Percentiles rank a stretch among this genome's conserved stretches.
These are phyloP conservation scores for Umbelopsis ramanniana DNA, from an alignment of 192 early-diverging fungal species.

Conservation along the genomic window DNA sequence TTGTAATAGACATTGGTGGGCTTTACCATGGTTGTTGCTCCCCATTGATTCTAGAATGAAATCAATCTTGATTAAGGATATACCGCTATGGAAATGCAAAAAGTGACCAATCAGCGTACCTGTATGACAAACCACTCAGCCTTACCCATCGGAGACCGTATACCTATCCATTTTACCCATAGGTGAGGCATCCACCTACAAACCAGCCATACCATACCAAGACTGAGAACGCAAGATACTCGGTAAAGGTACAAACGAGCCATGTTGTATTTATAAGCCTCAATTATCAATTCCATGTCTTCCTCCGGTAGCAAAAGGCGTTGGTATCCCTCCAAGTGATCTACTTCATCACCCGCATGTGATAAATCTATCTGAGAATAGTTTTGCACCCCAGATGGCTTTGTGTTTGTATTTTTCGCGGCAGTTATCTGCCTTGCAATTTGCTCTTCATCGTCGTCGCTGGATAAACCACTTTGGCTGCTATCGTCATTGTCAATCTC, in stretches of 20 bases:
- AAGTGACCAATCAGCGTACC: slow-evolving; percentile 31
- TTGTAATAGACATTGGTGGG: slow-evolving; percentile 65
- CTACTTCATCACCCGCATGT: neutral
- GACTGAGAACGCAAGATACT: slow-evolving; percentile 64
- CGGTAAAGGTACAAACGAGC: slow-evolving; percentile 63
- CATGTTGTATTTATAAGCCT: slow-evolving; percentile 64
- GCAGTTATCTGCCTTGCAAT: slow-evolving; percentile 4
- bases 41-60: slow-evolving; percentile 66
- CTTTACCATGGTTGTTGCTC: slow-evolving; percentile 52
- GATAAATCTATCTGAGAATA: neutral
- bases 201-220: slow-evolving; percentile 75
- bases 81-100: neutral
- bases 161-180: slow-evolving; percentile 74
- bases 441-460: slow-evolving; percentile 26
- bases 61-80: neutral
- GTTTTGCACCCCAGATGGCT: neutral
- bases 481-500: slow-evolving; percentile 17
- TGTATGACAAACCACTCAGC: slow-evolving; percentile 76
- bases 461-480: slow-evolving; percentile 18
- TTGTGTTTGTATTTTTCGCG: neutral
- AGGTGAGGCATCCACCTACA: slow-evolving; percentile 85
- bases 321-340: neutral
- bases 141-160: slow-evolving; percentile 62
- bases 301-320: slow-evolving; percentile 70
- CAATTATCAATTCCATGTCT: slow-evolving; percentile 65